A percentile compares a stretch with the other conserved stretches of the same genome.
phyloP scores from a whole-genome alignment of 176 grass and related monocot genomes.

The Olyra latifolia region DNA sequence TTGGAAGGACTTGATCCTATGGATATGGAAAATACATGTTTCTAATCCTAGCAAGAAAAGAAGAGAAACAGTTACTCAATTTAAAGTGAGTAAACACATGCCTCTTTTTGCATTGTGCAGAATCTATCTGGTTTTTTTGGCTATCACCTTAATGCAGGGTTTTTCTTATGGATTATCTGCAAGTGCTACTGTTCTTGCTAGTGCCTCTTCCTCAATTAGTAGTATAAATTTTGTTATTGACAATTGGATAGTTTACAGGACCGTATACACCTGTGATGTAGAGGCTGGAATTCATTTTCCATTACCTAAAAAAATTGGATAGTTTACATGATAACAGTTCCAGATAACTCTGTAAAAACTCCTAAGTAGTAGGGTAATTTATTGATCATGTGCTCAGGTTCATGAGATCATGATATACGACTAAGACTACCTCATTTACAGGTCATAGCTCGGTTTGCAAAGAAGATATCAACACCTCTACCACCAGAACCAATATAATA shows the following conservation, averaged over 20 bases:
- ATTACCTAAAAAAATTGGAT: no score
- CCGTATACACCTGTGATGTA: no score
- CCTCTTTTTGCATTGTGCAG: background rate
- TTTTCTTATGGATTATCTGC: background rate
- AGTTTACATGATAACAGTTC: constrained; percentile 11
- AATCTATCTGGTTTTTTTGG: background rate
- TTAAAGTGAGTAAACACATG: background rate
- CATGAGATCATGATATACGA: background rate
- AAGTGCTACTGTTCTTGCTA: background rate
- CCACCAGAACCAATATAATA: constrained; percentile 5
- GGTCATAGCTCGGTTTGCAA: background rate
- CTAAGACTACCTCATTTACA: constrained; percentile 16
- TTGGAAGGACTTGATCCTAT: background rate
- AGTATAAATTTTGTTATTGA: background rate
- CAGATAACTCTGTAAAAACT: background rate
- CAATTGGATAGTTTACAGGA: constrained; percentile 16
- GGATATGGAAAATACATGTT: background rate
- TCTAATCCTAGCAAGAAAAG: background rate
- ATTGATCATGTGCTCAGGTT: background rate
- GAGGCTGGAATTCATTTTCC: no score
- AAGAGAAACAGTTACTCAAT: background rate
- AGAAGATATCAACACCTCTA: background rate
- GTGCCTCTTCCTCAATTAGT: background rate
- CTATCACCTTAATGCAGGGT: background rate
- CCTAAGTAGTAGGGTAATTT: background rate